Evolutionary conservation across 768 basidiomycete genomes (phyloP), one percentile per base, ranked within the genome.

Genomic region (Kwoniella mangroviensis): DNA sequence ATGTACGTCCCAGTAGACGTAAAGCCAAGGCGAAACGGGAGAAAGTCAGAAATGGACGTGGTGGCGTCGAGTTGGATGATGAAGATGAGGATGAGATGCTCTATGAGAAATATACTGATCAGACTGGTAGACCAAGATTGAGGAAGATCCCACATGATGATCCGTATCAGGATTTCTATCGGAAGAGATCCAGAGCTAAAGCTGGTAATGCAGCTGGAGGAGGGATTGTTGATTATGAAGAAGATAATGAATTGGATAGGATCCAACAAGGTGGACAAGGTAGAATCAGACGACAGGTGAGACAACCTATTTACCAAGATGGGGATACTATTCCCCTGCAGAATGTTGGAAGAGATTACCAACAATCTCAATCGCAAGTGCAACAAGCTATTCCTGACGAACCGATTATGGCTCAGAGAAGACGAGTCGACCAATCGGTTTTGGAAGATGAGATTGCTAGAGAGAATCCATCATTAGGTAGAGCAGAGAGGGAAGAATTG

Each of bases 1-100:
- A 17, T 51, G 45, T 49, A 19, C 45, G 45, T 49, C 51, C 28
- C 13, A 53, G 12, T 13, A 40, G 49, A 54, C 24, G 49, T 34
- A 58, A 60, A 56, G 11, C 22, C 7, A 53, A 51, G n/a, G 45
- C 15, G 17, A 53, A 42, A 7, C 22, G 58, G 21, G 66, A 60
- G 19, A 40, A 40, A 34, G 15, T 60, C 40, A 26, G 66, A 53
- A 42, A 58, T 28, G 56, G 41, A 5, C 13, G 55, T n/a, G 56
- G 11, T 28, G 2, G 43, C 34, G 55, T 24, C 2, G 26, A 15
- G 5, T 7, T 57, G 11, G 54, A 28, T 21, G 58, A 28, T 21
- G 58, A 67, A 52, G 66, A 63, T n/a, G 64, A 67, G 11, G 66
- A 67, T 9, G 57, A 53, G 41, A 15, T 15, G n/a, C 9, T 59